A percentile compares a stretch with the other conserved stretches of the same genome.
Conservation (phyloP, 176 grass and related monocot genomes). For the Triticum aestivum region IWGSC_CS_RefSeq_v2.1 NC_057811.1:378202451-378202950, state of each 20-base stretch:
- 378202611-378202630: not conserved
- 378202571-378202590: not conserved
- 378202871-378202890: conserved; percentile 20
- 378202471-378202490: not conserved
- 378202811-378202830: conserved; percentile 50
- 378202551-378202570: not conserved
- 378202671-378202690: conserved; percentile 17
- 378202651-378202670: not conserved
- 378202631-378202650: not conserved
- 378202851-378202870: conserved; percentile 47
- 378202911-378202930: conserved; percentile 12
- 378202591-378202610: not conserved
- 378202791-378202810: not conserved
- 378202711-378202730: not conserved
- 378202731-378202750: not conserved
- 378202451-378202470: not conserved
- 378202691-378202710: not conserved
- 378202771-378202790: not conserved
- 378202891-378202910: not conserved
- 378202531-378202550: not conserved
- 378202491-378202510: not conserved
- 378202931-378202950: conserved; percentile 62
- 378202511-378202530: not conserved
- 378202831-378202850: conserved; percentile 70
- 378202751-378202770: not conserved